Conservation (phyloP, 2,329 filamentous ascomycete genomes). For the Pestalotiopsis sp. region DNA sequence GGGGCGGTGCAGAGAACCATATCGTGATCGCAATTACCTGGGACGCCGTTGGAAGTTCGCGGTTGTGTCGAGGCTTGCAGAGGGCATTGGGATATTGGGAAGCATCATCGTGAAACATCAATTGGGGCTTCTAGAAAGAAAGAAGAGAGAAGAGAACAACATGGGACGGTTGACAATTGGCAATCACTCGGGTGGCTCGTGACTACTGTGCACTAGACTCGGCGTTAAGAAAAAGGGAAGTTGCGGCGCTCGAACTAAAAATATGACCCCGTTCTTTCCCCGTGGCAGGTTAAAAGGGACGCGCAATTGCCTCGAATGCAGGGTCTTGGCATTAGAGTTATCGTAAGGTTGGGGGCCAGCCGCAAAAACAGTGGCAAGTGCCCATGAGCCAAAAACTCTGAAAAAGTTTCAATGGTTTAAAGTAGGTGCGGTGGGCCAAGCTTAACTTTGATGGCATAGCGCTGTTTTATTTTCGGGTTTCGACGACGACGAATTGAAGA, state of each 20-base stretch:
- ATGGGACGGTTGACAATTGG: neutral
- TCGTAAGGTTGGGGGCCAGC: neutral
- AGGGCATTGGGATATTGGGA: neutral
- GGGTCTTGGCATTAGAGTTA: conserved; percentile 8
- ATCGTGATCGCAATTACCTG: neutral
- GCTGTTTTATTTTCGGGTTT: neutral
- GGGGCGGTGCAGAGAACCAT: neutral
- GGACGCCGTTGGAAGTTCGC: neutral
- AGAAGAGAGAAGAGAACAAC: neutral
- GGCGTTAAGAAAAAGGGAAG: too few species aligned
- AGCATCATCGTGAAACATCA: neutral
- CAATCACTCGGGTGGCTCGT: neutral
- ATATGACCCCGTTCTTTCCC: neutral
- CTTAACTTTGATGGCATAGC: neutral
- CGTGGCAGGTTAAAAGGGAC: conserved; percentile 4
- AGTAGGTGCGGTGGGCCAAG: neutral
- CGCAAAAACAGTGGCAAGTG: neutral
- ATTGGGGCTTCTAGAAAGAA: neutral
- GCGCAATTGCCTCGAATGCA: neutral
- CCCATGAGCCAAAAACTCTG: neutral
- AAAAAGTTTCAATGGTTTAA: neutral
- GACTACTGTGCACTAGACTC: too few species aligned
- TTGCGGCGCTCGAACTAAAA: neutral
- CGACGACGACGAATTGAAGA: neutral
- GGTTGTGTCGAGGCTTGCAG: neutral